Conservation (phyloP, 2,329 filamentous ascomycete species). For the Penicillium oxalicum region DNA sequence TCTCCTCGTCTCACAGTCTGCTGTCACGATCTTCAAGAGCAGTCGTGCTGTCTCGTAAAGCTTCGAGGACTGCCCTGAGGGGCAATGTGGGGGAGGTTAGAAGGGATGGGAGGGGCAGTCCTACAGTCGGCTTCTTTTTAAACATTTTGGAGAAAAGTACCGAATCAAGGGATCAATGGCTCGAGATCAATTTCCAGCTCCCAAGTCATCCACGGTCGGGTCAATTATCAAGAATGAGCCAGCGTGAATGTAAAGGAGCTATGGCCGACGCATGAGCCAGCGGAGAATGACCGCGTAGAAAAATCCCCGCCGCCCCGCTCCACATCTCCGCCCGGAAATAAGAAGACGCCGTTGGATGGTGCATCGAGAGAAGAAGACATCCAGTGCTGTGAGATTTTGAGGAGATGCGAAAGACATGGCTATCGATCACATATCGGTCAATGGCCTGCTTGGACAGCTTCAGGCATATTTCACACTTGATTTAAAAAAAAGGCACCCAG, state of each 20-base stretch:
- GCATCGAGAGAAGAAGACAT: background rate
- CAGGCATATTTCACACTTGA: no score
- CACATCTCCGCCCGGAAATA: background rate
- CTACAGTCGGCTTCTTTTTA: conserved; percentile 58
- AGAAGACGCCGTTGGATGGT: background rate
- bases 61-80: conserved; percentile 10
- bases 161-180: background rate
- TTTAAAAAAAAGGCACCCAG: no score
- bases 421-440: no score
- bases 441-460: no score
- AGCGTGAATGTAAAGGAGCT: background rate
- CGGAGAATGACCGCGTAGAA: background rate
- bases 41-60: background rate
- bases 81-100: conserved; percentile 21
- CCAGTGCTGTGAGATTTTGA: no score
- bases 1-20: background rate
- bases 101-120: conserved; percentile 6
- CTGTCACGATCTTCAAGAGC: no score
- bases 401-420: no score
- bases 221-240: background rate
- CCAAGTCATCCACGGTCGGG: no score
- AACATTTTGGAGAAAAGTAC: conserved; percentile 43
- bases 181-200: background rate
- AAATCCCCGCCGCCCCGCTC: conserved; percentile 2
- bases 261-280: background rate